Base-by-base conservation (phyloP, 2,329 filamentous ascomycete species). In the Thermothelomyces thermophilus region DNA sequence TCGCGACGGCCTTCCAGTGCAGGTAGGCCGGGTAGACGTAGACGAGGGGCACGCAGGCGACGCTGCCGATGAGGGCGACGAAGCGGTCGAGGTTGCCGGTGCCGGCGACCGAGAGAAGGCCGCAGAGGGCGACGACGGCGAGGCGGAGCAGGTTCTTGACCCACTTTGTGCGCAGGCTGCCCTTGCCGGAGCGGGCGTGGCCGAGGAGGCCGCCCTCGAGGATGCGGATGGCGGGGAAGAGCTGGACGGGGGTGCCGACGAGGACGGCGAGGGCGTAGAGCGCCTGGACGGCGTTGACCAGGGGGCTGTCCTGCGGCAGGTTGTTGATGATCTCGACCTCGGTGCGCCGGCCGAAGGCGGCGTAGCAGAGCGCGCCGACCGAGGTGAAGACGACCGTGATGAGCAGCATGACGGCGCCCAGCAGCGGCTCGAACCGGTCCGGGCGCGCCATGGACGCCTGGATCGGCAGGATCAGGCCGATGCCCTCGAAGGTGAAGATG, bases 401-500 rank as follows among this genome's bases (percentile, higher is more conserved):
- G 65, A 88, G 73, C 53, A 82, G 62, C 84, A 89, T 88, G 65
- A 89, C 80, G 11, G 79, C 57, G 53, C 74, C 84, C 1, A 89
- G 76, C 3, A 89, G 73, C 50, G 71, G 72, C 58, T 79, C 75
- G 59, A 89, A 89, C 16, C 81, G 74, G 54, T 86, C 72, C 0
- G 85, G 85, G 51, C 82, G 72, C 59, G 78, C 79, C 85, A 89
- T 89, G 50, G 81, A 84, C 8, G 83, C 84, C 63, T 88, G 83
- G 47, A 89, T 89, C 0, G 85, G 85, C 8, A 89, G 70, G 55
- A 89, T 87, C 20, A 89, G 77, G 1, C 85, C 85, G 41, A 89
- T 88, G 41, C 85, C 85, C 63, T 89, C 85, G 58, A 87, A 89
- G 0, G 85, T 87, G 68, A 88, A 89, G 61, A 89, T 87, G 33